Evolutionary conservation across 164 flowering plant genomes (phyloP).

Genomic region (Macadamia integrifolia): DNA sequence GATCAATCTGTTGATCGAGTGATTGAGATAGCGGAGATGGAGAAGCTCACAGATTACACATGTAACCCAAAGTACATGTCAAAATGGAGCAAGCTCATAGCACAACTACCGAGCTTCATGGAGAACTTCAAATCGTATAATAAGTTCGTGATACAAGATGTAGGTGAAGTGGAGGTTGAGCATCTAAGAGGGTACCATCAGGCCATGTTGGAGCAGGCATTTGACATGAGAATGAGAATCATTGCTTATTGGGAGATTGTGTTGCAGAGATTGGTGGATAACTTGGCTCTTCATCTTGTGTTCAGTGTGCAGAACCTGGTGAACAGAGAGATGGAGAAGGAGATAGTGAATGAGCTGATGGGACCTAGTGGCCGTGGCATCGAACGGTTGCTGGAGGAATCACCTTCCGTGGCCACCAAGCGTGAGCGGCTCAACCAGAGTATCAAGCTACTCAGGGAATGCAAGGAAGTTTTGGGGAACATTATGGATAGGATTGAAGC

Average conservation of each 20-base stretch:
- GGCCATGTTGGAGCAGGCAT: conserved; percentile 6
- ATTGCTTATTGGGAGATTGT: conserved; percentile 23
- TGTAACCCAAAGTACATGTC: conserved; percentile 21
- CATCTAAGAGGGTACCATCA: conserved; percentile 7
- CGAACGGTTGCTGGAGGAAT: conserved; percentile 17
- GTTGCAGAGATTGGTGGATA: conserved; percentile 17
- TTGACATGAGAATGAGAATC: conserved; percentile 21
- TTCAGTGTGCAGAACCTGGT: conserved; percentile 14
- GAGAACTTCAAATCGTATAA: neutral
- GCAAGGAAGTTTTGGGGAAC: neutral
- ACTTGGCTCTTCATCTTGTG: conserved; percentile 10
- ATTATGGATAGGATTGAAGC: conserved; percentile 10
- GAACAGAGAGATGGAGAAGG: conserved; percentile 14
- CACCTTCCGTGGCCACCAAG: conserved; percentile 15
- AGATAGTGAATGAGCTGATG: conserved; percentile 16
- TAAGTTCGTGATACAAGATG: conserved; percentile 1
- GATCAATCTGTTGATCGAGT: conserved; percentile 8
- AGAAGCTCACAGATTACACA: conserved; percentile 27
- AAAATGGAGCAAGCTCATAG: conserved; percentile 17
- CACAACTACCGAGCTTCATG: conserved; percentile 3
- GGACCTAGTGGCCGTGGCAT: conserved; percentile 10
- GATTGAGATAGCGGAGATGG: conserved; percentile 26
- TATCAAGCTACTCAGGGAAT: conserved; percentile 14
- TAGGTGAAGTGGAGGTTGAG: conserved; percentile 16
- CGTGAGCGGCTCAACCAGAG: conserved; percentile 12